A percentile compares a stretch with the other conserved stretches of the same genome.
phyloP scores from a whole-genome alignment of 2,329 filamentous ascomycete species.

The Calycina herbarum region DNA sequence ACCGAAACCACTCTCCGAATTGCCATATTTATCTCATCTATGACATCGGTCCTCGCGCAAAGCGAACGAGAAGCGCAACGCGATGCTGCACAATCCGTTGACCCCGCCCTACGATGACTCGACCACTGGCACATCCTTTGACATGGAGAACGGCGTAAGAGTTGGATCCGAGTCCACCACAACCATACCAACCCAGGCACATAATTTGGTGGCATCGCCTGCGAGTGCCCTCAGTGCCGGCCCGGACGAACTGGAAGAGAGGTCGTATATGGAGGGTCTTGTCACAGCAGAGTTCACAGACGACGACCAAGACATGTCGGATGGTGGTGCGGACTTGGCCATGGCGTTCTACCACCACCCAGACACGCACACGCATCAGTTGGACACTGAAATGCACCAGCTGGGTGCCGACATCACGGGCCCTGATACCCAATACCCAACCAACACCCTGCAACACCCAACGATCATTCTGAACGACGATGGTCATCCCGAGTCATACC shows the following conservation, averaged over 20 bases:
- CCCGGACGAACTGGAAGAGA: conserved; percentile 18
- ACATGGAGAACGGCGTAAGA: conserved; percentile 20
- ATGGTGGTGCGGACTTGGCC: conserved; percentile 30
- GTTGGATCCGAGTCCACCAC: conserved; percentile 7
- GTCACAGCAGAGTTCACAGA: conserved; percentile 20
- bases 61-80: conserved; percentile 25
- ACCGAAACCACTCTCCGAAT: conserved; percentile 16
- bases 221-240: conserved; percentile 24
- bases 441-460: not conserved
- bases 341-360: conserved; percentile 24
- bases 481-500: not conserved
- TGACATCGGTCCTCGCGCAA: conserved; percentile 21
- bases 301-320: conserved; percentile 36
- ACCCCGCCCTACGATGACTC: conserved; percentile 31
- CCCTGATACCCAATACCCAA: conserved; percentile 4
- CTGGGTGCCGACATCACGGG: conserved; percentile 33
- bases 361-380: conserved; percentile 21
- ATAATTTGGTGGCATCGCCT: conserved; percentile 18
- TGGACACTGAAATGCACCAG: conserved; percentile 31
- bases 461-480: not conserved
- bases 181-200: not conserved
- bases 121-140: conserved; percentile 18
- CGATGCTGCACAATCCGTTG: conserved; percentile 31
- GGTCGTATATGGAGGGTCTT: conserved; percentile 20
- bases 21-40: conserved; percentile 21